These are phyloP conservation scores for Dictyostelium firmibasis DNA, from an alignment of 78 protist species.

Conservation along the genomic window DNA sequence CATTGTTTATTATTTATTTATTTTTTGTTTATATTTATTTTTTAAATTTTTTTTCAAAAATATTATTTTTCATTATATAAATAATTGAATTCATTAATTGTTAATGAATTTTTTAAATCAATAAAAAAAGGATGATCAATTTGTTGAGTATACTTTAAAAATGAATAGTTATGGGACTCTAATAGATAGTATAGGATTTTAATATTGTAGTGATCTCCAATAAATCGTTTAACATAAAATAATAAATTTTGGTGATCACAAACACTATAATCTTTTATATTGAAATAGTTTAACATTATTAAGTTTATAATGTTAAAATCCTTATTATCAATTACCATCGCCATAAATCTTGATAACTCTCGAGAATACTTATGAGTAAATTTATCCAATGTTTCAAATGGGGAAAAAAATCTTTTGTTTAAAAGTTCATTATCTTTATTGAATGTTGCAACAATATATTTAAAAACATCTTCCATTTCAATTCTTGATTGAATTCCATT, in stretches of 20 bases:
- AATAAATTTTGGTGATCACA: background rate
- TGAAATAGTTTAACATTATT: background rate
- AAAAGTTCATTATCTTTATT: background rate
- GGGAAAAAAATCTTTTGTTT: background rate
- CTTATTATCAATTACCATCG: background rate
- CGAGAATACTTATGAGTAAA: background rate
- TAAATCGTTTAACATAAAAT: background rate
- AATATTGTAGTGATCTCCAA: background rate
- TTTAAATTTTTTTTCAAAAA: too few relatives aligned
- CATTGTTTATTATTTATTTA: background rate
- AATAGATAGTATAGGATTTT: too few relatives aligned
- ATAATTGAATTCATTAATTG: background rate
- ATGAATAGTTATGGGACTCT: background rate
- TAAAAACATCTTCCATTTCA: background rate
- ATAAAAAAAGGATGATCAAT: background rate
- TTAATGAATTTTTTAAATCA: background rate
- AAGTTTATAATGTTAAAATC: background rate
- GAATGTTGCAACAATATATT: background rate
- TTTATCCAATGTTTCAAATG: background rate
- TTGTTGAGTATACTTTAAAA: too few relatives aligned
- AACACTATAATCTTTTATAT: background rate
- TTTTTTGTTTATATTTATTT: too few relatives aligned
- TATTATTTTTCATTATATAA: background rate
- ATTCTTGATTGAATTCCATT: background rate
- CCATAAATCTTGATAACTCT: background rate